Evolutionary conservation across 768 basidiomycete species (phyloP).

Genomic region (Naganishia kalamii): DNA sequence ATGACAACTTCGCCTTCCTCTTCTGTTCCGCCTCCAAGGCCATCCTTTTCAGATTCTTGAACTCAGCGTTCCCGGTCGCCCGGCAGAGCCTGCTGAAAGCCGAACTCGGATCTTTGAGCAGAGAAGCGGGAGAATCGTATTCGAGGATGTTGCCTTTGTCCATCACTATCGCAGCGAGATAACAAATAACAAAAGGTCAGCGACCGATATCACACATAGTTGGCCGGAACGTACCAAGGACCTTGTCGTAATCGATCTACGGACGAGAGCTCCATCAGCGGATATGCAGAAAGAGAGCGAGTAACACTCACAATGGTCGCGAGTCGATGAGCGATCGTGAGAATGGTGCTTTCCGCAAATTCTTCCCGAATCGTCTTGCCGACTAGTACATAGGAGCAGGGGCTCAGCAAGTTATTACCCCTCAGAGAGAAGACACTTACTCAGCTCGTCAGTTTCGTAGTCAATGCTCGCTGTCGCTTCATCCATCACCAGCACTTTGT

Average conservation of each 20-base stretch:
- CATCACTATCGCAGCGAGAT: conserved; percentile 38
- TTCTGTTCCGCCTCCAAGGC: conserved; percentile 35
- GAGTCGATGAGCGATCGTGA: conserved; percentile 75
- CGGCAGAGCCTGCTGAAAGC: conserved; percentile 43
- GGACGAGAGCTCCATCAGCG: conserved; percentile 54
- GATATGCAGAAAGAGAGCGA: neutral
- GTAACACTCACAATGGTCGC: conserved; percentile 59
- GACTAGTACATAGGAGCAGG: conserved; percentile 23
- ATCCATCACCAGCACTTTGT: conserved; percentile 76
- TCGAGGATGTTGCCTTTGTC: conserved; percentile 73
- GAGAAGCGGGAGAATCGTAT: conserved; percentile 51
- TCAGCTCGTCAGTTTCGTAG: conserved; percentile 82
- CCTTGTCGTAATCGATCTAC: conserved; percentile 68
- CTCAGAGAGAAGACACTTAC: conserved; percentile 49
- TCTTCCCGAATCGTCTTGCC: conserved; percentile 46
- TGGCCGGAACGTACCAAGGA: conserved; percentile 23
- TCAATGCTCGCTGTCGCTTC: conserved; percentile 66
- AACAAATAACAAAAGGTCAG: conserved; percentile 9
- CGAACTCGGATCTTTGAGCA: conserved; percentile 39
- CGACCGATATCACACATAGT: neutral
- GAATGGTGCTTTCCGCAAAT: conserved; percentile 71
- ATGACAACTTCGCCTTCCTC: neutral
- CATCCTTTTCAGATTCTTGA: conserved; percentile 38
- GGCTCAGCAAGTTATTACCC: conserved; percentile 3
- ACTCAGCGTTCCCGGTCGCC: conserved; percentile 43